Evolutionary conservation across 2,329 filamentous ascomycete genomes (phyloP), one percentile per base, ranked within the genome.

Genomic region (Ophiostoma australiae): DNA sequence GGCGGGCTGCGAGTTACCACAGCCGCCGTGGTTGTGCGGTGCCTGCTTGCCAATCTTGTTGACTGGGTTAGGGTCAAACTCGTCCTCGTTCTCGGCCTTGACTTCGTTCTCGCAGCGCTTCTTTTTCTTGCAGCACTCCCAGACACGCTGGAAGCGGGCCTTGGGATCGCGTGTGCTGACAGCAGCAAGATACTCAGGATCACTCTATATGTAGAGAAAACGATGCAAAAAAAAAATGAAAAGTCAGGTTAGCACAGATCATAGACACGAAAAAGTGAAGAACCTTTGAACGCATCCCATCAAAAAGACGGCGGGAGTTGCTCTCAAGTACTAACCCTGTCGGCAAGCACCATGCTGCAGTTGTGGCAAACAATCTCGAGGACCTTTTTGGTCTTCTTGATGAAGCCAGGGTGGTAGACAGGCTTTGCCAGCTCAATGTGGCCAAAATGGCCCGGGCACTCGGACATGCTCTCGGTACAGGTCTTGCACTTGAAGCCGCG

Each of bases 301-400:
- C 70, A 61, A 52, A 23, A 31, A 31, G 27, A 65, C 68, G 23
- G 63, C 66, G 44, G 68, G 20, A 52, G 33, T 73, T 70, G 70
- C 58, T 70, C 68, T 70, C 72, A 84, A 84, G 85, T 84, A 96
- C 94, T 93, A 90, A 98, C 94, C 90, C 93, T 92, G 87, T 98
- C 94, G 83, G 93, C 91, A 85, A 97, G 88, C 79, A 98, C 92
- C 85, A 95, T 97, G 83, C 94, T 94, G 86, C 96, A 99, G 82
- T 96, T 97, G 84, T 97, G 94, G 87, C 96, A 99, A 81, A 99
- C 94, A 76, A 94, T 95, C 86, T 99, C 96, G 81, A 99, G 85
- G 77, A 99, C 89, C 86, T 98, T 99, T 86, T 99, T 99, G 82
- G 97, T 94, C 85, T 98, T 98, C 81, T 92, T 96, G 83, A 99